Percentiles rank a stretch among this genome's conserved stretches.
phyloP scores from a whole-genome alignment of 2,329 filamentous ascomycete species.

The Eutypa lata region DNA sequence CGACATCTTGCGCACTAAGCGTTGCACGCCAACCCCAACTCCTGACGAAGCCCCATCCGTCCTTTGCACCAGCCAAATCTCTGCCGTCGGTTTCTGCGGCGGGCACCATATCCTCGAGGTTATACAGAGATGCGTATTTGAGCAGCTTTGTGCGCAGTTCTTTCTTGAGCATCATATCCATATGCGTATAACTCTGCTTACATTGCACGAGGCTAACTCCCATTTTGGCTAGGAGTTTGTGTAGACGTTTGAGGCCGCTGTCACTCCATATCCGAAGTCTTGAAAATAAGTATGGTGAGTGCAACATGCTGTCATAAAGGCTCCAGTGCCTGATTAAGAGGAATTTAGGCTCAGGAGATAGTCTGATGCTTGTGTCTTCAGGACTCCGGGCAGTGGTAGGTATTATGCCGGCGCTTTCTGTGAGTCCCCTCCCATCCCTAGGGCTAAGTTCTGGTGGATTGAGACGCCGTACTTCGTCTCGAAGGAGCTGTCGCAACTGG shows the following conservation, averaged over 20 bases:
- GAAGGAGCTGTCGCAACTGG: constrained; percentile 77
- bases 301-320: constrained; percentile 96
- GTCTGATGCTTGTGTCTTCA: constrained; percentile 84
- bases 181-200: constrained; percentile 93
- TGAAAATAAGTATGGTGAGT: constrained; percentile 91
- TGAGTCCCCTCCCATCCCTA: constrained; percentile 55
- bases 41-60: constrained; percentile 94
- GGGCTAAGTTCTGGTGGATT: constrained; percentile 70
- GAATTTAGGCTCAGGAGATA: constrained; percentile 92
- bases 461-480: constrained; percentile 89
- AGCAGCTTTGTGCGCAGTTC: constrained; percentile 80
- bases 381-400: constrained; percentile 84
- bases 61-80: constrained; percentile 70
- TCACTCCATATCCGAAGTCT: constrained; percentile 94
- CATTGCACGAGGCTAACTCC: constrained; percentile 91
- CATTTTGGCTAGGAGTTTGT: constrained; percentile 97
- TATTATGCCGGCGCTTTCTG: constrained; percentile 73
- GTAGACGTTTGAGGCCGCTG: constrained; percentile 77
- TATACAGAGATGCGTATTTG: constrained; percentile 90
- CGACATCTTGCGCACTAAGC: constrained; percentile 87
- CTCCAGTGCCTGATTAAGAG: constrained; percentile 95
- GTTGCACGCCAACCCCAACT: constrained; percentile 98
- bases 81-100: constrained; percentile 68
- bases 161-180: constrained; percentile 96
- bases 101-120: constrained; percentile 89